phyloP scores from a whole-genome alignment of 2,329 filamentous ascomycete genomes.

The Fusarium chuoi region DNA sequence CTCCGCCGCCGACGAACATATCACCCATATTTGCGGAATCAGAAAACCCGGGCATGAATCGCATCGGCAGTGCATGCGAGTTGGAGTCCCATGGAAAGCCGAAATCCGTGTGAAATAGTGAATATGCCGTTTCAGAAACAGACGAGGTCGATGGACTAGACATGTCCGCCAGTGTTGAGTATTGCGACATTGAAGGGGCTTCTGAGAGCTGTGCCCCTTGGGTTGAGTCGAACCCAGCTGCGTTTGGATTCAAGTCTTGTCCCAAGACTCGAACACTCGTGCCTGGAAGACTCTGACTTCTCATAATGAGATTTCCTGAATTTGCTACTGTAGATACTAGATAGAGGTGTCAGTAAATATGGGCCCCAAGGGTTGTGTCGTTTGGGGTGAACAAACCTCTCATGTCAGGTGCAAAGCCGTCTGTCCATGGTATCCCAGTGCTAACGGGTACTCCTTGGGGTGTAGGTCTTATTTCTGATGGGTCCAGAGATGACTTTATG shows the following conservation, averaged over 20 bases:
- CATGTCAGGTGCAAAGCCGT: not conserved
- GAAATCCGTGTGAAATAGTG: no score
- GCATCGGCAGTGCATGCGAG: no score
- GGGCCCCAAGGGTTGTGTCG: accelerated
- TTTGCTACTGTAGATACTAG: not conserved
- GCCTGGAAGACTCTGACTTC: not conserved
- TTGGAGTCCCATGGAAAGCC: no score
- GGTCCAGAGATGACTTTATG: not conserved
- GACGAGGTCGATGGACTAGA: no score
- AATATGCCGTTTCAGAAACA: no score
- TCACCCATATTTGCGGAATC: no score
- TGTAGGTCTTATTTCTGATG: not conserved
- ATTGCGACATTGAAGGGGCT: no score
- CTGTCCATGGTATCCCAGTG: not conserved
- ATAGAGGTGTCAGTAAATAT: not conserved
- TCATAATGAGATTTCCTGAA: not conserved
- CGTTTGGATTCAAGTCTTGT: not conserved
- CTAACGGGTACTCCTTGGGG: not conserved
- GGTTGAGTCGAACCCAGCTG: not conserved
- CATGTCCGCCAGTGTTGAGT: no score
- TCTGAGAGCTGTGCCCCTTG: not conserved
- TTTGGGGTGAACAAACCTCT: not conserved
- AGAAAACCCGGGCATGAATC: no score
- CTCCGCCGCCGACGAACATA: no score
- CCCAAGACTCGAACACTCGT: not conserved